A percentile compares a stretch with the other conserved stretches of the same genome.
These are phyloP conservation scores for Trichomonascus vanleenenianus DNA, from an alignment of 805 yeast genomes.

Conservation along the genomic window DNA sequence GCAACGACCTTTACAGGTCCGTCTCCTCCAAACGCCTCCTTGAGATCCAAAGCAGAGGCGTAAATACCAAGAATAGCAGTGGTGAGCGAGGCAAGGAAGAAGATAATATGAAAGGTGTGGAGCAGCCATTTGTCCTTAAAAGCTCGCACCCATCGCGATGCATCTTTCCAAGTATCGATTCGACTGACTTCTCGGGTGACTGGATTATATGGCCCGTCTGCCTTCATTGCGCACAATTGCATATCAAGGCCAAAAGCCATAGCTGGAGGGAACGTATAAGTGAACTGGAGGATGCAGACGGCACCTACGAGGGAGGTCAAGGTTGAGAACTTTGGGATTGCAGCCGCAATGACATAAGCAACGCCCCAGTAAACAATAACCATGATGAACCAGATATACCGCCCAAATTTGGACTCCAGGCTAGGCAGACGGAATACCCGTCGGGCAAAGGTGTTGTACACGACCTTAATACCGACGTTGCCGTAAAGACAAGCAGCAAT, in stretches of 20 bases:
- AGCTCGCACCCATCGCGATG: slow-evolving; percentile 32
- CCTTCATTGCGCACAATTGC: slow-evolving; percentile 26
- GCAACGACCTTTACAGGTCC: slow-evolving; percentile 11
- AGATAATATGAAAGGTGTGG: slow-evolving; percentile 19
- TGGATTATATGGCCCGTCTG: slow-evolving; percentile 22
- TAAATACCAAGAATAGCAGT: slow-evolving; percentile 27
- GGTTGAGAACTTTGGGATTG: slow-evolving; percentile 37
- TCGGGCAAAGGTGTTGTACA: slow-evolving; percentile 34
- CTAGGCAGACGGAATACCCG: slow-evolving; percentile 28
- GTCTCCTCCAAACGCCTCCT: slow-evolving; percentile 11
- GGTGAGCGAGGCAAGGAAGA: slow-evolving; percentile 28
- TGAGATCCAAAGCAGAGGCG: slow-evolving; percentile 17
- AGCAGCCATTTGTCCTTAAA: slow-evolving; percentile 17
- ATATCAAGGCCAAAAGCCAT: slow-evolving; percentile 19
- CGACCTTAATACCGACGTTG: slow-evolving; percentile 40
- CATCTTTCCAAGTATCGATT: slow-evolving; percentile 26
- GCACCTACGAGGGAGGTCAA: slow-evolving; percentile 36
- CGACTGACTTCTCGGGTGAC: slow-evolving; percentile 14
- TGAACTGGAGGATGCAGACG: slow-evolving; percentile 38
- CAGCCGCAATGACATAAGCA: slow-evolving; percentile 38
- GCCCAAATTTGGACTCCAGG: slow-evolving; percentile 30
- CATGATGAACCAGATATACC: slow-evolving; percentile 30
- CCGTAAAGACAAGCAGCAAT: slow-evolving; percentile 41
- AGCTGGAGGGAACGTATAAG: slow-evolving; percentile 37
- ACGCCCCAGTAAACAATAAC: slow-evolving; percentile 38